Conservation (phyloP, 768 basidiomycete species). For the Mycena amicta region DNA sequence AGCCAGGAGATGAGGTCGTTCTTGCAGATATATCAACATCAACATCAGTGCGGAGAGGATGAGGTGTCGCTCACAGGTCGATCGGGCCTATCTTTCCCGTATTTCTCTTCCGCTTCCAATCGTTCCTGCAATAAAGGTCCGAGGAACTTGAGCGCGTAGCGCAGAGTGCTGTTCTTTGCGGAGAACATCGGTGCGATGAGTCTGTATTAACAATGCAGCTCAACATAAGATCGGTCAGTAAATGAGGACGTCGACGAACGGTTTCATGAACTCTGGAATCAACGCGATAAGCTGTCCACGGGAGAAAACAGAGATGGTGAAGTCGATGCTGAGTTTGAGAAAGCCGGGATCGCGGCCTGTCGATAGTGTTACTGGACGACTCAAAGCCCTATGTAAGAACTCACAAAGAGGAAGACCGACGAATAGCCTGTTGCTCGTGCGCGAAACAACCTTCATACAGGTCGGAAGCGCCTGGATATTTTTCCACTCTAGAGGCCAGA, state of each 20-base stretch:
- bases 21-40: constrained; percentile 28
- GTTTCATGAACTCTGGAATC: constrained; percentile 33
- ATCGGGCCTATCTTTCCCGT: constrained; percentile 29
- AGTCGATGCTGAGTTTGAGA: constrained; percentile 25
- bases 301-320: constrained; percentile 26
- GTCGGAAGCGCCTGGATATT: constrained; percentile 28
- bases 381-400: constrained; percentile 30
- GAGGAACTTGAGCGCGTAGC: constrained; percentile 21
- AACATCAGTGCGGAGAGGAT: neutral
- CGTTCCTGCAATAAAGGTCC: constrained; percentile 37
- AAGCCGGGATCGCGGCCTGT: constrained; percentile 35
- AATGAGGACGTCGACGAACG: constrained; percentile 26
- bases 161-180: constrained; percentile 8
- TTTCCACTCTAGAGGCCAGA: constrained; percentile 42
- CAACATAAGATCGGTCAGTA: neutral
- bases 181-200: constrained; percentile 11
- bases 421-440: constrained; percentile 49
- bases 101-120: constrained; percentile 23
- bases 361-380: constrained; percentile 28
- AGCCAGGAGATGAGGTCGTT: constrained; percentile 35
- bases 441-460: constrained; percentile 38
- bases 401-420: constrained; percentile 53
- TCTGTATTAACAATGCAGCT: constrained; percentile 35
- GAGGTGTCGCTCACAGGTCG: constrained; percentile 33
- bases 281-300: constrained; percentile 24